Percentiles rank a stretch among this genome's conserved stretches.
Conservation (phyloP, 2,329 filamentous ascomycete species). For the Stromatinia cepivora region DNA sequence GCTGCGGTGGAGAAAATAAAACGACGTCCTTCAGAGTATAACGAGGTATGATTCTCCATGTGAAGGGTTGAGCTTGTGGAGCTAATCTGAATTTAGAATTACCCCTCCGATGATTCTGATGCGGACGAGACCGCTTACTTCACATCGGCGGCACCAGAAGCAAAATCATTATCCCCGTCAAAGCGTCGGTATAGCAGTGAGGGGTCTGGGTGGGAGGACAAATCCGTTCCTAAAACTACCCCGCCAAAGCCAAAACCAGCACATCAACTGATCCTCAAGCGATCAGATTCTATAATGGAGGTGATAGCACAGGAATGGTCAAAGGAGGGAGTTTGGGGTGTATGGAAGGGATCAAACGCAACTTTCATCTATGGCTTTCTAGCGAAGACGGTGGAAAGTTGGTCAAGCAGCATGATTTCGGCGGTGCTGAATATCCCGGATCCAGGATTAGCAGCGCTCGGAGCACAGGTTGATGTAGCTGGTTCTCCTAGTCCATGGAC, state of each 20-base stretch:
- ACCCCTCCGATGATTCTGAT: conserved; percentile 66
- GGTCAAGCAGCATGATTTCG: conserved; percentile 86
- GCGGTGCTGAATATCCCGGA: conserved; percentile 90
- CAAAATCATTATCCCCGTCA: conserved; percentile 46
- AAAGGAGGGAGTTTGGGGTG: conserved; percentile 84
- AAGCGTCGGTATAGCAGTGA: conserved; percentile 21
- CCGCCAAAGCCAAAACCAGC: conserved; percentile 43
- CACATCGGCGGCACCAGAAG: conserved; percentile 56
- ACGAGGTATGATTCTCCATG: conserved; percentile 32
- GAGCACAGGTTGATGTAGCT: conserved; percentile 57
- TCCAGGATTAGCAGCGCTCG: conserved; percentile 58
- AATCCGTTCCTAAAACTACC: conserved; percentile 34
- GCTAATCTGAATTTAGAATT: conserved; percentile 38
- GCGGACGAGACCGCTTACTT: conserved; percentile 84
- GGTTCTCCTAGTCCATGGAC: conserved; percentile 82
- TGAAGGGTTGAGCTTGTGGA: conserved; percentile 4
- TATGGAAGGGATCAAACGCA: conserved; percentile 92
- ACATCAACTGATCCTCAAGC: conserved; percentile 70
- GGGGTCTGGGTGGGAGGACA: conserved; percentile 33
- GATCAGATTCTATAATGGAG: conserved; percentile 79
- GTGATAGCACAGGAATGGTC: conserved; percentile 86
- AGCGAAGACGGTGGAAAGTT: conserved; percentile 84
- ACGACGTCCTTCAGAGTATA: conserved; percentile 26
- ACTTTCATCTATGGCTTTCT: conserved; percentile 90
- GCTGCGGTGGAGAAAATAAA: conserved; percentile 27